These are phyloP conservation scores for Cyclaneusma minus DNA, from an alignment of 2,329 filamentous ascomycete genomes.

Conservation along the genomic window DNA sequence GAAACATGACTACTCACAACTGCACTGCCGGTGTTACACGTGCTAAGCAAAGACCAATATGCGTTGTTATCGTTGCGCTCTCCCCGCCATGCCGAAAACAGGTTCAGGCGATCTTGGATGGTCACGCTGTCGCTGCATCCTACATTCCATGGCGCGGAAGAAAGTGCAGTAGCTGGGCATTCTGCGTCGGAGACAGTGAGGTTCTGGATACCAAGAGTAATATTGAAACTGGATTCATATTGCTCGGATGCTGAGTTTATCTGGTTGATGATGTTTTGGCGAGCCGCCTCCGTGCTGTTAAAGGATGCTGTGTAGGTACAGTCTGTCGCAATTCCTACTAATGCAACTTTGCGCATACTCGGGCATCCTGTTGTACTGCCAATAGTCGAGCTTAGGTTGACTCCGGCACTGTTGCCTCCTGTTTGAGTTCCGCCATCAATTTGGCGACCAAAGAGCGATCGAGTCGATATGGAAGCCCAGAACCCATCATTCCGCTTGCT, in stretches of 20 bases:
- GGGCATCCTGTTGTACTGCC: slow-evolving; percentile 77
- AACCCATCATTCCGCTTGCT: slow-evolving; percentile 31
- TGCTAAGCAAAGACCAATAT: slow-evolving; percentile 83
- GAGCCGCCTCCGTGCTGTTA: slow-evolving; percentile 44
- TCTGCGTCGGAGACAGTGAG: slow-evolving; percentile 58
- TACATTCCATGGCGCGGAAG: slow-evolving; percentile 70
- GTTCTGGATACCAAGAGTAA: slow-evolving; percentile 80
- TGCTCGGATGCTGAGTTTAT: slow-evolving; percentile 78
- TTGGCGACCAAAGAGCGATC: slow-evolving; percentile 57
- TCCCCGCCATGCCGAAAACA: slow-evolving; percentile 83
- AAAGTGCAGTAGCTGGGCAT: slow-evolving; percentile 57
- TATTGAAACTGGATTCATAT: slow-evolving; percentile 87
- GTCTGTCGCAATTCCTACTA: slow-evolving; percentile 85
- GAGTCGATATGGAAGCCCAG: slow-evolving; percentile 45
- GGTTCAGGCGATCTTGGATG: slow-evolving; percentile 66
- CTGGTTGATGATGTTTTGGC: slow-evolving; percentile 62
- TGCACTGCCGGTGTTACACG: slow-evolving; percentile 46
- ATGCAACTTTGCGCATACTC: slow-evolving; percentile 73
- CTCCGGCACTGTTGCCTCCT: slow-evolving; percentile 60
- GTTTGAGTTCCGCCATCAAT: slow-evolving; percentile 53
- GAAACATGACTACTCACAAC: slow-evolving; percentile 59
- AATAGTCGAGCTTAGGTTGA: slow-evolving; percentile 66
- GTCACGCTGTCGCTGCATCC: slow-evolving; percentile 46
- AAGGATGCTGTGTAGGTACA: slow-evolving; percentile 74
- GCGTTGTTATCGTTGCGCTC: slow-evolving; percentile 64